These are phyloP conservation scores for Aspergillus olivimuriae DNA, from an alignment of 495 filamentous ascomycete genomes.

Conservation along the genomic window DNA sequence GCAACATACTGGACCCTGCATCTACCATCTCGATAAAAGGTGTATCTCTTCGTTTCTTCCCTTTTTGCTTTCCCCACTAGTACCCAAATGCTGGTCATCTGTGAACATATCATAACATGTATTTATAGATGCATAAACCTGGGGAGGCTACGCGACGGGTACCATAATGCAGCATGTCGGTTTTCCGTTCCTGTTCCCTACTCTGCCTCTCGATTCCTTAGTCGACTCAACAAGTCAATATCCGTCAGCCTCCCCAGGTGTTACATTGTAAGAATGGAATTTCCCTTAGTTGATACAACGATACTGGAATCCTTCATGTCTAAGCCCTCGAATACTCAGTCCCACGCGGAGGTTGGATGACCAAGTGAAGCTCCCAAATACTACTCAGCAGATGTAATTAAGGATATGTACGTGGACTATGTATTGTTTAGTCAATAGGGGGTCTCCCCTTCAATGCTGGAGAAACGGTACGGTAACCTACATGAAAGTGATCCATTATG, in stretches of 20 bases:
- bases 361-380: not conserved
- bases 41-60: too few relatives aligned
- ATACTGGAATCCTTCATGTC: not conserved
- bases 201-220: slow-evolving; percentile 2
- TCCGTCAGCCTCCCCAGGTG: not conserved
- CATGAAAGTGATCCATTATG: not conserved
- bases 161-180: not conserved
- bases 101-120: too few relatives aligned
- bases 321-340: not conserved
- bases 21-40: too few relatives aligned
- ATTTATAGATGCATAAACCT: too few relatives aligned
- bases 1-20: too few relatives aligned
- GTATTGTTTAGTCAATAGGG: not conserved
- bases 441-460: not conserved
- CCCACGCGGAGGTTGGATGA: not conserved
- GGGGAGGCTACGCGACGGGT: too few relatives aligned
- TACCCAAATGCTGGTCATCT: too few relatives aligned
- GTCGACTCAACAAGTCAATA: not conserved
- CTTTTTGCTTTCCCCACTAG: too few relatives aligned
- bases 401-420: slow-evolving; percentile 1
- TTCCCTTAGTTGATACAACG: not conserved
- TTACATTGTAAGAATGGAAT: not conserved
- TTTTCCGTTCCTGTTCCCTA: not conserved
- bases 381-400: not conserved
- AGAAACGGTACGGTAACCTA: not conserved